Conservation (phyloP, 106 monocot species). For the Apostasia ramifera region DNA sequence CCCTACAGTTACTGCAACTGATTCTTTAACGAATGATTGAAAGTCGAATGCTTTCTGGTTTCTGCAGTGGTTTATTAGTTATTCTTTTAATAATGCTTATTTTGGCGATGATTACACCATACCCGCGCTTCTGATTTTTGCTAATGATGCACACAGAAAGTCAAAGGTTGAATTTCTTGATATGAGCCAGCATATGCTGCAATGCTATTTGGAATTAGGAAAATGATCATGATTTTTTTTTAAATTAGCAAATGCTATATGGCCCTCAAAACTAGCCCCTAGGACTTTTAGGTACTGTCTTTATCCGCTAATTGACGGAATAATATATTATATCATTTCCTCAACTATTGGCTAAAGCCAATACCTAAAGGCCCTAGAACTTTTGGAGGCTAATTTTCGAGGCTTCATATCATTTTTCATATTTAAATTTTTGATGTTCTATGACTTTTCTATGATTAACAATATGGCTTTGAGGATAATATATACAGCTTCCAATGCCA, state of each 20-base stretch:
- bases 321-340: background rate
- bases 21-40: no score
- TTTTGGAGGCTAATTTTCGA: background rate
- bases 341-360: no score
- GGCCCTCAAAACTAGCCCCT: no score
- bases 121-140: slow-evolving; percentile 53
- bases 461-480: slow-evolving; percentile 38
- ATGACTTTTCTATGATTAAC: no score
- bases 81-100: background rate
- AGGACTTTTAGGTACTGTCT: no score
- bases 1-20: background rate
- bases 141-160: slow-evolving; percentile 29
- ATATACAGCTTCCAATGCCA: slow-evolving; percentile 48
- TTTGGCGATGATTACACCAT: slow-evolving; percentile 36
- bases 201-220: no score
- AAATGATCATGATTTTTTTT: no score
- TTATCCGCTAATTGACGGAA: no score
- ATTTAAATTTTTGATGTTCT: no score
- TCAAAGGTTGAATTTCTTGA: slow-evolving; percentile 69
- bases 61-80: background rate
- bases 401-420: background rate
- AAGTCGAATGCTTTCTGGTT: no score
- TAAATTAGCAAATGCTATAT: no score
- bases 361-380: no score
- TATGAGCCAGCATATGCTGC: slow-evolving; percentile 22